Evolutionary conservation across 1,284 basidiomycete genomes (phyloP).

Genomic region (Tremellales sp.): DNA sequence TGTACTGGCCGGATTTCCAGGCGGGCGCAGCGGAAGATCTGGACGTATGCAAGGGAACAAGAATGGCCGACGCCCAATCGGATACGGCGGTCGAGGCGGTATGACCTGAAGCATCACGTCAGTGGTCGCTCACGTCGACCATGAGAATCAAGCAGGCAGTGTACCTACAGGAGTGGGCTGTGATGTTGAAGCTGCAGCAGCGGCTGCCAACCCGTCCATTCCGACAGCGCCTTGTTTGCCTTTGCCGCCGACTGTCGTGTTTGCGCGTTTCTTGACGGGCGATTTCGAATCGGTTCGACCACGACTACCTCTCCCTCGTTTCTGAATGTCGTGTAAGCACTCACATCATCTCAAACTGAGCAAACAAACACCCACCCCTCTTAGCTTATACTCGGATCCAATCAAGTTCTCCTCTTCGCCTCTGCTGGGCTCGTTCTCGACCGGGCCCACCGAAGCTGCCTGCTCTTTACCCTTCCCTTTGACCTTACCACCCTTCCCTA

Average conservation of each 20-base stretch:
- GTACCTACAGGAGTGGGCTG: background rate
- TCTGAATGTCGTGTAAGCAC: background rate
- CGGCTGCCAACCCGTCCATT: background rate
- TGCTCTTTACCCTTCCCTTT: background rate
- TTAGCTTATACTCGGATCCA: conserved; percentile 18
- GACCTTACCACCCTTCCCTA: background rate
- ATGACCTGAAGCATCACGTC: too few species aligned
- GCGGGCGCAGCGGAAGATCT: too few species aligned
- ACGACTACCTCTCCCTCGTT: background rate
- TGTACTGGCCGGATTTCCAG: background rate
- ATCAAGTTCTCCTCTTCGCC: conserved; percentile 38
- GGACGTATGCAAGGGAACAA: background rate
- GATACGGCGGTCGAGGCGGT: background rate
- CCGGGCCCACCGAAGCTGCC: too few species aligned
- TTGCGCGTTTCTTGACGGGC: background rate
- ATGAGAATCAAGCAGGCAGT: background rate
- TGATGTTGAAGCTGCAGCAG: background rate
- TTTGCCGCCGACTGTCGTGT: background rate
- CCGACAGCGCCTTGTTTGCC: background rate
- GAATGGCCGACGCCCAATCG: background rate
- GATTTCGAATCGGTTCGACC: background rate
- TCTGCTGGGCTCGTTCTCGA: conserved; percentile 29
- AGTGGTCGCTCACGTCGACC: too few species aligned
- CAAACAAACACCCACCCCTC: conserved; percentile 4
- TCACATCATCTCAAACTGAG: background rate